Base-by-base conservation (phyloP, 208 protist genomes). In the Trichomonas vaginalis region DNA sequence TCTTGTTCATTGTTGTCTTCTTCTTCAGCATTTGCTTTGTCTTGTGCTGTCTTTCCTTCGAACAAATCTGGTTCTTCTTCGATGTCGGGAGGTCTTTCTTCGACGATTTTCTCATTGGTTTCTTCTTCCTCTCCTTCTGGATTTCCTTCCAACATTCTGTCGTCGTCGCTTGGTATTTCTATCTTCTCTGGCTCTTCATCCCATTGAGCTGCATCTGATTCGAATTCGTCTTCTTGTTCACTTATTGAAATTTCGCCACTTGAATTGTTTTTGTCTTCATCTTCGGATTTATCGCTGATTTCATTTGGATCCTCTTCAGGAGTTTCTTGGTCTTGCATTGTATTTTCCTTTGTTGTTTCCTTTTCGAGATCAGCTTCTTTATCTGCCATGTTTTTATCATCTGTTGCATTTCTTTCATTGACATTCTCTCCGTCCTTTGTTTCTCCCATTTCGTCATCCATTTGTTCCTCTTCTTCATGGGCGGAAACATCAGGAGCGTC, bases 121-220 rank as follows among this genome's bases (percentile, higher is more conserved):
- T 97, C 96, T 92, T 97, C 96, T 62, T 97, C 97, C 97, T 97
- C 96, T 97, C 97, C 95, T 98, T 97, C 47, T 97, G 97, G 32
- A 97, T 97, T 2, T 97, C 96, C 96, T 98, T 97, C 96, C 98
- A 96, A 12, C 92, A 80, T 79, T 42, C 51, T 35, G 46, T 61
- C 49, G 32, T 95, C 92, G 42, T 95, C 92, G 23, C 15, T 4
- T 14, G 61, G n/a, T 8, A 79, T 46, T 80, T 98, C 97, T 95
- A 98, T 98, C 96, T 97, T 97, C 32, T 98, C 97, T 40, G 97
- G 98, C 48, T 98, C 97, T 35, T 98, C 97, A 79, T 96, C 83
- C 46, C 96, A 96, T 40, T 96, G 95, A 61, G 39, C 96, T 79
- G 42, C 48, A 40, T 96, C 40, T 8, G 47, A 96, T 79, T 97